Evolutionary conservation across 2,329 filamentous ascomycete genomes (phyloP), one percentile per base, ranked within the genome.

Genomic region (Coleophoma crateriformis): DNA sequence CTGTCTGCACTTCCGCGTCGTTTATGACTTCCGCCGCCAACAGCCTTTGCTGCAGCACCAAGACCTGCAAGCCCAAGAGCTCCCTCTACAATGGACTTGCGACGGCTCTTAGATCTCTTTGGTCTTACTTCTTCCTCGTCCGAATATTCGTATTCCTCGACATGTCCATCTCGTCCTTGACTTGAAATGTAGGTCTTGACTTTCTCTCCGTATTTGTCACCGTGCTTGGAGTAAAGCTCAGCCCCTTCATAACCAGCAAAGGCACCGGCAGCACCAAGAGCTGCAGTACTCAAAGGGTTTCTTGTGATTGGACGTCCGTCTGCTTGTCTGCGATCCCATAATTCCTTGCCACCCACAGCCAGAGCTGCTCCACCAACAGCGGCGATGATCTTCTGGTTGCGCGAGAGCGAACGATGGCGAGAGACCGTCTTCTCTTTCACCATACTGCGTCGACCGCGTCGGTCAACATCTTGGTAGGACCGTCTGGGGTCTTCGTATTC

Each of bases 331-430:
- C 82, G 81, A 59, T 86, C 82, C 63, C 76, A 85, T 4, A 85
- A 66, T 62, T 86, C 82, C 67, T 86, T 85, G 46, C 79, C 79
- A 46, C 81, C 82, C 10, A 81, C 78, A n/a, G 80, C 78, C 19
- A 85, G 67, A 33, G 82, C 79, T 47, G 82, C 82, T 39, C 82
- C 82, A 34, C 79, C 77, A 33, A 85, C 75, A n/a, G 80, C 82
- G 19, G 82, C 82, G 43, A 84, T 74, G 54, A 85, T 82, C 67
- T 84, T 84, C 57, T 85, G 77, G 59, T 85, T 79, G 67, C 83
- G 79, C 53, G 75, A 76, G 51, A 84, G 68, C 52, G 77, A 71
- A 58, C 79, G 72, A 57, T 68, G 77, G 53, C 72, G 72, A 48
- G 58, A 53, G 55, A 32, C 71, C 70, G 49, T 67, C 70, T 50